A percentile compares a stretch with the other conserved stretches of the same genome.
Conservation (phyloP, 305 asterid genomes). For the Salvia sclarea region DNA sequence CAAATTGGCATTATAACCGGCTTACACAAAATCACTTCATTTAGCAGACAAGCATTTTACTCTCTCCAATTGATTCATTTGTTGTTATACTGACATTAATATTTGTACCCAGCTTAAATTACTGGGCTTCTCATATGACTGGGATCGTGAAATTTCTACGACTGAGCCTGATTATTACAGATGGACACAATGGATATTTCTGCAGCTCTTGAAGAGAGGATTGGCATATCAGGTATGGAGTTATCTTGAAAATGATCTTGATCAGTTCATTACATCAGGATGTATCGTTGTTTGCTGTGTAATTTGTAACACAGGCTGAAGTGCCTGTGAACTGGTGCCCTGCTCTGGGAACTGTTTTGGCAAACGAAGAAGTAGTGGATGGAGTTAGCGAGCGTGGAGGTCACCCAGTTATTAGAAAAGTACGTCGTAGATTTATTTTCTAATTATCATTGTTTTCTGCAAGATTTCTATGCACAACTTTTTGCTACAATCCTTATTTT, state of each 20-base stretch:
- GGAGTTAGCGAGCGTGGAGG: slow-evolving; percentile 99
- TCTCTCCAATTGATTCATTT: not conserved
- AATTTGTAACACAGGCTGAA: slow-evolving; percentile 65
- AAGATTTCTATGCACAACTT: slow-evolving; percentile 12
- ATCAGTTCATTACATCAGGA: slow-evolving; percentile 15
- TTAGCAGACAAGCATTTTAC: not conserved
- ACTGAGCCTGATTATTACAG: slow-evolving; percentile 92
- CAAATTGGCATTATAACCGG: slow-evolving; percentile 13
- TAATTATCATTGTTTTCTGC: slow-evolving; percentile 21
- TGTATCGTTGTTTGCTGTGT: slow-evolving; percentile 27
- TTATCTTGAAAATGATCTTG: slow-evolving; percentile 5
- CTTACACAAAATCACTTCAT: not conserved
- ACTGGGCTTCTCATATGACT: slow-evolving; percentile 92
- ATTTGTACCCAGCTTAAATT: slow-evolving; percentile 72
- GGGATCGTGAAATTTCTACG: slow-evolving; percentile 97
- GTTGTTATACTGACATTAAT: slow-evolving; percentile 37
- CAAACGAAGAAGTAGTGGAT: slow-evolving; percentile 95
- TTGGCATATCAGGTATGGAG: slow-evolving; percentile 81
- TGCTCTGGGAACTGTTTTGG: slow-evolving; percentile 97
- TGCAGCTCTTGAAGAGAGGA: slow-evolving; percentile 91
- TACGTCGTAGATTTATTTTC: slow-evolving; percentile 32
- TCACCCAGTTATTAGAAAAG: slow-evolving; percentile 93
- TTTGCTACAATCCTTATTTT: slow-evolving; percentile 48
- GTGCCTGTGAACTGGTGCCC: slow-evolving; percentile 99
- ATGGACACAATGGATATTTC: slow-evolving; percentile 99